These are phyloP conservation scores for Tanacetum coccineum DNA, from an alignment of 129 eudicot species.

Conservation along the genomic window DNA sequence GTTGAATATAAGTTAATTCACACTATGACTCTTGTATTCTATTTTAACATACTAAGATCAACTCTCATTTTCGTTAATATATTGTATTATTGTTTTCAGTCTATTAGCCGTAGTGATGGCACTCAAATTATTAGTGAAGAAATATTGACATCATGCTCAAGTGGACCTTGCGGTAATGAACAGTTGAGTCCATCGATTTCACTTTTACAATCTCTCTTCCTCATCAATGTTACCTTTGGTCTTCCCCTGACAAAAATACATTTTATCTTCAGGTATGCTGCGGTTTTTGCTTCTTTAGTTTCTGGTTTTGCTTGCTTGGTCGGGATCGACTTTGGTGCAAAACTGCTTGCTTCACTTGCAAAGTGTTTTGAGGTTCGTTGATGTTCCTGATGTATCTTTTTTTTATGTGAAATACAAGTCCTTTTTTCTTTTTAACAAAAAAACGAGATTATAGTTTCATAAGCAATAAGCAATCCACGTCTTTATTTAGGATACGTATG, in stretches of 20 bases:
- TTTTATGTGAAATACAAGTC: not conserved
- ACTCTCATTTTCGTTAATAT: not conserved
- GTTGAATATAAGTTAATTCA: no score
- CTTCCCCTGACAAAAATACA: constrained; percentile 18
- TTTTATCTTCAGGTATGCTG: constrained; percentile 63
- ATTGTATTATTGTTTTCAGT: constrained; percentile 49
- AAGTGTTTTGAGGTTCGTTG: constrained; percentile 67
- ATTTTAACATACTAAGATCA: not conserved
- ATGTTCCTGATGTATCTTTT: not conserved
- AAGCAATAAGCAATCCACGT: not conserved
- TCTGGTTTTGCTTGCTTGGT: constrained; percentile 79
- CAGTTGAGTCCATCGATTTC: constrained; percentile 49
- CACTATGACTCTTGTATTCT: no score
- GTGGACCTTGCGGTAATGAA: constrained; percentile 96
- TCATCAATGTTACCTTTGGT: not conserved
- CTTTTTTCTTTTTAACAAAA: no score
- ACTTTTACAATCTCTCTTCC: constrained; percentile 1
- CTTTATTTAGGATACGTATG: constrained; percentile 51
- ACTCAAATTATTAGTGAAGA: constrained; percentile 65
- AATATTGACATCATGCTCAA: constrained; percentile 69
- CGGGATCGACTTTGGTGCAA: constrained; percentile 91
- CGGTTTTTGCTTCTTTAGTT: constrained; percentile 88
- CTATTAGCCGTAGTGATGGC: constrained; percentile 68
- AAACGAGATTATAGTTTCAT: not conserved
- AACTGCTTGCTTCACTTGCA: constrained; percentile 67